Evolutionary conservation across 2,329 filamentous ascomycete species (phyloP), one percentile per base, ranked within the genome.

Genomic region (Fusarium sp.): DNA sequence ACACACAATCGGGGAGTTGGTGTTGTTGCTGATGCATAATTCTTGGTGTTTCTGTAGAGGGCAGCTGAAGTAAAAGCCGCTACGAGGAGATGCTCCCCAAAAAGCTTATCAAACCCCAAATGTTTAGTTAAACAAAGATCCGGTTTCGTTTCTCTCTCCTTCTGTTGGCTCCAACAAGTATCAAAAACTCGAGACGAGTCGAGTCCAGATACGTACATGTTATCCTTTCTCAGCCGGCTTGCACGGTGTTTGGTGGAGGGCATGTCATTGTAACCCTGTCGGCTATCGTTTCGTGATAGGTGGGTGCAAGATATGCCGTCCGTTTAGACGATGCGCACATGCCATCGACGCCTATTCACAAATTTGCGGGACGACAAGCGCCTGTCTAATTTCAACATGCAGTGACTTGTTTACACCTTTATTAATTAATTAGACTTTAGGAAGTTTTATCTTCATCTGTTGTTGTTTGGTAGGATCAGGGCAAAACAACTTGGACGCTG

Each of bases 51-150:
- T 39, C n/a, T 38, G 63, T 62, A 57, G 15, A 25, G 35, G 19
- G 31, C 48, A 51, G 31, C 48, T 51, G 31, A 51, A 15, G 31
- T 51, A 51, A 51, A 25, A 18, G 10, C n/a, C 31, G 31, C 31
- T 15, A 51, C 31, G 15, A 35, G 48, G 48, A 51, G 31, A 25
- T 7, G 12, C 15, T 54, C 35, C 23, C 23, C 49, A 9, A 46
- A 51, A 51, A 54, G 49, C 35, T 27, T 54, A 54, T 54, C 46
- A 59, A 51, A 60, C 55, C 72, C 71, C 70, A 72, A 63, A 68
- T 72, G 73, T 79, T 80, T 79, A 66, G 75, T 80, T 80, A 78
- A 58, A 44, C 45, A 76, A 77, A 77, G 75, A 67, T 19, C 37
- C 37, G 27, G 66, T 69, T 69, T 74, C 69, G 70, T 70, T 54